Evolutionary conservation across 2,329 filamentous ascomycete species (phyloP), one percentile per base, ranked within the genome.

Genomic region (Aspergillus sp.): DNA sequence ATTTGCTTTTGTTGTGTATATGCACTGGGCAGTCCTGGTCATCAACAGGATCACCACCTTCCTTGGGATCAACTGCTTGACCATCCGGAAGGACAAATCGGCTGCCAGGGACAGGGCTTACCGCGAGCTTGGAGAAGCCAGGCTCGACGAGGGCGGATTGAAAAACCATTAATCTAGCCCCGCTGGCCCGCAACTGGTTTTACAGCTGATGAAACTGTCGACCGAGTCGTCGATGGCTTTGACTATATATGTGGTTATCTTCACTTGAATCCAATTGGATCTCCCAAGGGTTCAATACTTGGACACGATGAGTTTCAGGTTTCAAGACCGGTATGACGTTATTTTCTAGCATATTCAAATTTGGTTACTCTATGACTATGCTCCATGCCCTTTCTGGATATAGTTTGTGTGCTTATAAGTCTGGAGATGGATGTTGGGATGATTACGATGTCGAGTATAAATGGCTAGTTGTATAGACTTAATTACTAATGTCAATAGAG

Each of bases 61-160:
- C 69, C 73, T 98, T 27, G 89, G 88, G 52, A 98, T 98, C 74
- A 93, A 91, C 62, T 95, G 91, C 61, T 72, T 98, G 55, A 97
- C 90, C 1, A 96, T 98, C 50, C 73, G 70, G 43, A 54, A 63
- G 42, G 64, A 69, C 47, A 59, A 56, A 38, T 56, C 57, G 10
- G 51, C 48, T 5, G 63, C 63, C 38, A 59, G 64, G 29, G 67
- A 69, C 38, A 53, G 59, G 39, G 63, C 57, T 7, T 69, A 65
- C 49, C 65, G 62, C 44, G 58, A 61, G 28, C 59, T 68, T 39
- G 65, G 62, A 43, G 62, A 66, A 42, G 54, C 36, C 29, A 42
- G 41, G 7, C 40, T 45, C 9, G 48, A 53, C 26, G 33, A 54
- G 33, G 50, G 47, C 10, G 48, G 38, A 32, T 35, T 53, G 33